Evolutionary conservation across 148 eudicot species (phyloP), one percentile per base, ranked within the genome.

Genomic region (Silene uniflora): DNA sequence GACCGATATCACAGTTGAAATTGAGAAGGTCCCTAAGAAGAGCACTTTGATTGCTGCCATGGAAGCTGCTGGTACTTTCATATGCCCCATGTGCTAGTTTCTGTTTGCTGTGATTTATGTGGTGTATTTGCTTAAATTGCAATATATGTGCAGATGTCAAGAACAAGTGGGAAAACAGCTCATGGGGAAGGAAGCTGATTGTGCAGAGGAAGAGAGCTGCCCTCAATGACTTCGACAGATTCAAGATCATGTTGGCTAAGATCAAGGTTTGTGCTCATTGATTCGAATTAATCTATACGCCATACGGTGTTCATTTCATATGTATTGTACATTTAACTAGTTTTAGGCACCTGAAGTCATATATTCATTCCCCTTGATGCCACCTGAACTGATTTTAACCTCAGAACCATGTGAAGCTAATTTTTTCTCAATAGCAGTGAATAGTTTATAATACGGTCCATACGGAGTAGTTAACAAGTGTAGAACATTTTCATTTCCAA

Each of bases 241-340:
- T 88, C 86, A 88, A 88, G 88, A 79, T 88, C 75, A 88, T 88
- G 91, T 75, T 88, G 83, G 91, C 91, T 32, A 88, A 88, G 86
- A 88, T 88, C 70, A 88, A 86, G 89, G 91, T 88, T 71, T 44
- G 83, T 85, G 9, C 47, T 75, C 4, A 0, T 10, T 46, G 24
- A 10, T 68, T 68, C 4, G 22, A n/a, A 52, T 52, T 44, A n/a
- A 44, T 11, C 14, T 8, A 39, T 5, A n/a, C 16, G n/a, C n/a
- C n/a, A n/a, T n/a, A n/a, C n/a, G n/a, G n/a, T n/a, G n/a, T n/a
- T n/a, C n/a, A n/a, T n/a, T n/a, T n/a, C 27, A 68, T 6, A n/a
- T 64, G 25, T 7, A 61, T 61, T 1, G 22, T 52, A 6, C 44
- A 39, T 39, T 6, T 39, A 35, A 39, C 44, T 39, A 6, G 44